A percentile compares a stretch with the other conserved stretches of the same genome.
Evolutionary conservation across 2,329 filamentous ascomycete genomes (phyloP).

Genomic region (Coniella vitis): DNA sequence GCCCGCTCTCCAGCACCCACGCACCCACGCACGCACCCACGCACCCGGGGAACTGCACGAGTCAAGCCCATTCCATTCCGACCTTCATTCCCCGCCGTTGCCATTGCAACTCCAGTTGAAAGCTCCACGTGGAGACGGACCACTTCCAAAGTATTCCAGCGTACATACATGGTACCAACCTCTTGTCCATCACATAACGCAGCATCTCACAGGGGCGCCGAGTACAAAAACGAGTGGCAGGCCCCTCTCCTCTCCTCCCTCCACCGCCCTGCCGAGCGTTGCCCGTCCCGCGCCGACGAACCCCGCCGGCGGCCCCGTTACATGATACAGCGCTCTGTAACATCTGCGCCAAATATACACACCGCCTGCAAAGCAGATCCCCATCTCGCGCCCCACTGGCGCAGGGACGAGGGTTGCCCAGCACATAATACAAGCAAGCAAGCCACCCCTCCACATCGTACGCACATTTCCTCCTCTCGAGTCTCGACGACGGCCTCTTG

Average conservation of each 20-base stretch:
- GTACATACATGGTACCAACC: too few relatives aligned
- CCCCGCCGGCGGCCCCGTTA: neutral
- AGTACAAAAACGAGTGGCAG: too few relatives aligned
- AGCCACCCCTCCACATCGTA: neutral
- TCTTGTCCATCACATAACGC: too few relatives aligned
- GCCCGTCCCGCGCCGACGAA: neutral
- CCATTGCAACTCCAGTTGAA: too few relatives aligned
- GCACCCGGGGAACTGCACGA: too few relatives aligned
- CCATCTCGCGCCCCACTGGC: neutral
- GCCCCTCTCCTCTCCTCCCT: neutral
- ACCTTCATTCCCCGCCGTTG: neutral
- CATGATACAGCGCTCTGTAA: neutral
- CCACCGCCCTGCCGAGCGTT: neutral
- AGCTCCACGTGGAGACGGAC: neutral
- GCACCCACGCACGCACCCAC: neutral
- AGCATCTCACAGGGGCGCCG: too few relatives aligned
- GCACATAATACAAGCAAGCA: too few relatives aligned
- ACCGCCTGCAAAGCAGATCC: conserved; percentile 2
- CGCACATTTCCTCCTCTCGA: neutral
- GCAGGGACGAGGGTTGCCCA: conserved; percentile 1
- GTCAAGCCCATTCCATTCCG: neutral
- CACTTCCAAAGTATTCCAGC: neutral
- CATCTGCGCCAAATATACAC: neutral
- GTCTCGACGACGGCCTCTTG: neutral
- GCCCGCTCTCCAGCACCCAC: neutral